A percentile compares a stretch with the other conserved stretches of the same genome.
phyloP scores from a whole-genome alignment of 306 rosid genomes.

The Erythrophleum fordii region DNA sequence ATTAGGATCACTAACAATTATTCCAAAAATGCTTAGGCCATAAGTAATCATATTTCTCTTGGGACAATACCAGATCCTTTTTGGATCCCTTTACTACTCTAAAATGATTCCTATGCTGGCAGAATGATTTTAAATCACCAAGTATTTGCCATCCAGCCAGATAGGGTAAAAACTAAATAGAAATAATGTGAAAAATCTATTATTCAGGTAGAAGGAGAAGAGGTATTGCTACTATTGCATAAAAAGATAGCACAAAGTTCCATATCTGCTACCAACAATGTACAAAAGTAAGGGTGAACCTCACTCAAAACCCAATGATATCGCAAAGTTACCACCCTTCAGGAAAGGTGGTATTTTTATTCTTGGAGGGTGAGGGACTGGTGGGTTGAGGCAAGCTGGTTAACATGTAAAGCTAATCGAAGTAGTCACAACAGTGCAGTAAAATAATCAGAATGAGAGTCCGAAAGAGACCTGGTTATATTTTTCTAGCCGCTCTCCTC shows the following conservation, averaged over 20 bases:
- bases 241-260: not conserved
- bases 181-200: not conserved
- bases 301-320: not conserved
- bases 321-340: not conserved
- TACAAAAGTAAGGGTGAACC: not conserved
- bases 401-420: conserved; percentile 18
- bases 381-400: conserved; percentile 8
- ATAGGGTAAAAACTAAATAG: not conserved
- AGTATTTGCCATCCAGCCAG: not conserved
- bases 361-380: not conserved
- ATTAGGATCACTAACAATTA: too few relatives aligned
- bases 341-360: conserved; percentile 2
- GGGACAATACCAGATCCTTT: too few relatives aligned
- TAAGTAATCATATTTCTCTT: too few relatives aligned
- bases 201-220: not conserved
- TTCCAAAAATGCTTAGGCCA: too few relatives aligned
- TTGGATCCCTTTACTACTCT: too few relatives aligned
- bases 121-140: too few relatives aligned
- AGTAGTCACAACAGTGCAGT: conserved; percentile 19
- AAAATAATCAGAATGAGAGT: conserved; percentile 35
- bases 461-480: conserved; percentile 80
- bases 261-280: conserved; percentile 1
- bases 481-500: conserved; percentile 95
- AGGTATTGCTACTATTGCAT: not conserved
- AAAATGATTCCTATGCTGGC: too few relatives aligned